Evolutionary conservation across 169 alveolate species (phyloP).

Genomic region (Cryptosporidium andersoni): DNA sequence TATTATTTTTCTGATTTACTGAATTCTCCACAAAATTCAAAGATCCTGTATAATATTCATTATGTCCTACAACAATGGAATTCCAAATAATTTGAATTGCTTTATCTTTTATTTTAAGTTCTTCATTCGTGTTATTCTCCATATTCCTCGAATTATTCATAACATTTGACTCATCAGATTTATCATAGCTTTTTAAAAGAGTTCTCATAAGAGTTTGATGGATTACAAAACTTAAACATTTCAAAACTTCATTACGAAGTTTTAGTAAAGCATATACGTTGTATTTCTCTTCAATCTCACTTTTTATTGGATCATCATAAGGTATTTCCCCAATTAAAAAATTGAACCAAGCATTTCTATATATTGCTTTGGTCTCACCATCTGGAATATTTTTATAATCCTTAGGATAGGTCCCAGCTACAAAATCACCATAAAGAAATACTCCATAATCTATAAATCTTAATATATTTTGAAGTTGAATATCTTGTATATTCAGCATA

Average conservation of each 20-base stretch:
- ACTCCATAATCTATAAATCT: slow-evolving; percentile 45
- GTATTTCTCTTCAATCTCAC: slow-evolving; percentile 45
- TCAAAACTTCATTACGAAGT: slow-evolving; percentile 60
- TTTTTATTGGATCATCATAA: background rate
- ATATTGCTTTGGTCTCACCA: background rate
- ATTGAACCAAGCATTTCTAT: slow-evolving; percentile 54
- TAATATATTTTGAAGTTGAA: slow-evolving; percentile 9
- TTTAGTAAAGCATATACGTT: slow-evolving; percentile 53
- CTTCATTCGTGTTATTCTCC: background rate
- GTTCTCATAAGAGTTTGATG: slow-evolving; percentile 4
- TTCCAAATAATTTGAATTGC: slow-evolving; percentile 21
- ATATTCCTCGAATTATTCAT: background rate
- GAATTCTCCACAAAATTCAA: slow-evolving; percentile 17
- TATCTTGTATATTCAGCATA: slow-evolving; percentile 9
- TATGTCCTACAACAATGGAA: slow-evolving; percentile 39
- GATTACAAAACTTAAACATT: slow-evolving; percentile 37
- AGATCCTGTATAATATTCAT: slow-evolving; percentile 34
- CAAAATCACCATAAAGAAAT: slow-evolving; percentile 57
- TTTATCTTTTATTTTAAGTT: slow-evolving; percentile 9
- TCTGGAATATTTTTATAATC: slow-evolving; percentile 45
- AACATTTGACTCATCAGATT: background rate
- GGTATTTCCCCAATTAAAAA: slow-evolving; percentile 38
- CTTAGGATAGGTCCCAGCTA: slow-evolving; percentile 51
- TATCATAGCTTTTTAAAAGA: background rate
- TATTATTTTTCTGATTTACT: background rate